These are phyloP conservation scores for Mycena venus DNA, from an alignment of 768 basidiomycete species.

Conservation along the genomic window DNA sequence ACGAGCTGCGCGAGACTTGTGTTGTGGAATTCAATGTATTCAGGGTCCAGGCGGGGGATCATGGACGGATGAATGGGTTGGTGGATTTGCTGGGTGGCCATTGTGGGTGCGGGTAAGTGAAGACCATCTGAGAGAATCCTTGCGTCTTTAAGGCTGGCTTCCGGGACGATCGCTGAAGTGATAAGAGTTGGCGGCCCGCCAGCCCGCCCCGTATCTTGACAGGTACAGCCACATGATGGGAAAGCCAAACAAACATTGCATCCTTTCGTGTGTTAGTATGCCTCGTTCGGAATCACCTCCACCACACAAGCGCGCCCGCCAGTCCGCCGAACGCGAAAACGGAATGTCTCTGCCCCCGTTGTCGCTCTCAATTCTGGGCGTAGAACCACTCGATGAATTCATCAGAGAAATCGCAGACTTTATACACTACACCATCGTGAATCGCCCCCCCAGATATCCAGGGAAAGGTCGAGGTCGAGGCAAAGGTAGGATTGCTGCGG, in stretches of 20 bases:
- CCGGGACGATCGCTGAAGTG: neutral
- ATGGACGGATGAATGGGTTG: slow-evolving; percentile 77
- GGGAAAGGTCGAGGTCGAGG: slow-evolving; percentile 88
- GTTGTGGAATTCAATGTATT: slow-evolving; percentile 77
- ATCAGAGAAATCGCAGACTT: slow-evolving; percentile 94
- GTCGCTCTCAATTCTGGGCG: slow-evolving; percentile 85
- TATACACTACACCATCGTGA: slow-evolving; percentile 77
- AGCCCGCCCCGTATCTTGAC: neutral
- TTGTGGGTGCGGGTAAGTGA: neutral
- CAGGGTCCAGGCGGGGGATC: slow-evolving; percentile 69
- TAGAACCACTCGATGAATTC: slow-evolving; percentile 94
- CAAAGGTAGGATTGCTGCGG: slow-evolving; percentile 85
- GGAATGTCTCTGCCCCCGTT: slow-evolving; percentile 67
- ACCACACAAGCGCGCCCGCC: slow-evolving; percentile 47
- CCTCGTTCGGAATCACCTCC: slow-evolving; percentile 45
- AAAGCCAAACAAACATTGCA: neutral
- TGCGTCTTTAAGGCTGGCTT: neutral
- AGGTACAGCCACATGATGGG: too few species aligned
- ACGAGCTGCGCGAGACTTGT: slow-evolving; percentile 57
- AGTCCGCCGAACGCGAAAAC: slow-evolving; percentile 38
- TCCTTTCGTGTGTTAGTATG: slow-evolving; percentile 19
- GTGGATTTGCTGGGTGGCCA: slow-evolving; percentile 28
- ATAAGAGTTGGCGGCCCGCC: neutral
- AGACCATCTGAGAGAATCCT: neutral
- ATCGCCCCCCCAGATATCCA: slow-evolving; percentile 62